A percentile compares a stretch with the other conserved stretches of the same genome.
phyloP scores from a whole-genome alignment of 2,329 filamentous ascomycete genomes.

The Hypoxylon sp. region DNA sequence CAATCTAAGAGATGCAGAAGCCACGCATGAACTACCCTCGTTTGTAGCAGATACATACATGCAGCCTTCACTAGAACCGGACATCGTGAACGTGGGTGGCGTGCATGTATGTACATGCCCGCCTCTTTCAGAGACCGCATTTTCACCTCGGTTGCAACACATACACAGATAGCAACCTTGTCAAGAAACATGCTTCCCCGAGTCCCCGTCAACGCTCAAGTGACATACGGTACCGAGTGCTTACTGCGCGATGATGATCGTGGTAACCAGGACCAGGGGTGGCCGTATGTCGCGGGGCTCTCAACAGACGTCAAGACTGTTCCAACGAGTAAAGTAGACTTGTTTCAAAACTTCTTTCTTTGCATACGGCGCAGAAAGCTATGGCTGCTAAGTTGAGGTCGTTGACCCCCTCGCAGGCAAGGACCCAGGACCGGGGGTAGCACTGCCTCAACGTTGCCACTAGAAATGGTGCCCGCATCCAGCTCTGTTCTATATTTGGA shows the following conservation, averaged over 20 bases:
- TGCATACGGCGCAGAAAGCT: constrained; percentile 15
- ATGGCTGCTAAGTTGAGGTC: constrained; percentile 7
- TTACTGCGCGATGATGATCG: constrained; percentile 31
- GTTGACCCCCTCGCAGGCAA: constrained; percentile 8
- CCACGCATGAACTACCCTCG: constrained; percentile 20
- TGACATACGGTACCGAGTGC: constrained; percentile 13
- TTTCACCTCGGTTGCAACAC: constrained; percentile 12
- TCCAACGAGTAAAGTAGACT: constrained; percentile 21
- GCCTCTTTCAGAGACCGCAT: constrained; percentile 26
- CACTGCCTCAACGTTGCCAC: constrained; percentile 45
- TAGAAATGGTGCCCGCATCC: constrained; percentile 27
- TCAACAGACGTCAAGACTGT: constrained; percentile 10
- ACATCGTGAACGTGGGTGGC: constrained; percentile 17
- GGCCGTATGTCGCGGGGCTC: constrained; percentile 11
- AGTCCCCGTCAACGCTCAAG: constrained; percentile 21
- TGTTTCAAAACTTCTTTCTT: constrained; percentile 28
- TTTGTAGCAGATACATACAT: constrained; percentile 22
- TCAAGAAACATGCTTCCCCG: constrained; percentile 18
- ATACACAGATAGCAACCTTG: constrained; percentile 24
- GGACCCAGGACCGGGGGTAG: constrained; percentile 31
- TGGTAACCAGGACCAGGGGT: constrained; percentile 21
- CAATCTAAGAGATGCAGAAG: constrained; percentile 30
- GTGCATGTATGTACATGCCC: constrained; percentile 16
- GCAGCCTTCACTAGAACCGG: neutral
- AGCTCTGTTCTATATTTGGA: constrained; percentile 46